Percentiles rank a stretch among this genome's conserved stretches.
Evolutionary conservation across 1,284 basidiomycete species (phyloP).

Genomic region (Melampsora larici-populina): DNA sequence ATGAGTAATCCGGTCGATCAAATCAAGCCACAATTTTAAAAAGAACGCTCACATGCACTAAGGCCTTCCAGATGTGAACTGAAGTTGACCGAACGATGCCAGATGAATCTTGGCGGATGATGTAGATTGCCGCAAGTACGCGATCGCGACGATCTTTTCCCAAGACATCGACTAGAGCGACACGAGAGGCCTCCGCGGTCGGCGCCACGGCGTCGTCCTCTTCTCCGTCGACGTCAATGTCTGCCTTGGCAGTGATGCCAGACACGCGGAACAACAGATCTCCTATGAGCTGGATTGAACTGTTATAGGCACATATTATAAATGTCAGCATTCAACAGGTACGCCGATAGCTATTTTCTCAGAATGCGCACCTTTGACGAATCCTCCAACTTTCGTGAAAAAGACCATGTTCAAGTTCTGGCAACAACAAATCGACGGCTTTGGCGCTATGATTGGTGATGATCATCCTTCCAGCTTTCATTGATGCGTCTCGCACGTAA

Average conservation of each 20-base stretch:
- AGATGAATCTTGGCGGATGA: constrained; percentile 91
- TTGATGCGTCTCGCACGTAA: constrained; percentile 84
- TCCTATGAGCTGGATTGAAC: constrained; percentile 87
- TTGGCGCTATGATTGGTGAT: constrained; percentile 89
- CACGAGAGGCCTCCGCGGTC: constrained; percentile 67
- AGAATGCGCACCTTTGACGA: constrained; percentile 38
- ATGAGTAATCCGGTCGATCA: background rate
- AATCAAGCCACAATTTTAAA: background rate
- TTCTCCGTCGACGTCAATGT: constrained; percentile 65
- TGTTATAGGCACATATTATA: background rate
- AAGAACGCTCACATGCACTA: constrained; percentile 63
- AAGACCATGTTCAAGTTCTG: constrained; percentile 89
- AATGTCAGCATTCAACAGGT: background rate
- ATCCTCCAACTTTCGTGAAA: constrained; percentile 43
- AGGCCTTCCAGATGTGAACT: constrained; percentile 95
- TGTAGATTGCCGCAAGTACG: constrained; percentile 83
- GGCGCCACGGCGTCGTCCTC: constrained; percentile 64
- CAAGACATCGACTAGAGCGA: constrained; percentile 79
- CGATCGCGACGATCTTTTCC: constrained; percentile 84
- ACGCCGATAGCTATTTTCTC: background rate
- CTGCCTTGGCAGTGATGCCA: constrained; percentile 87
- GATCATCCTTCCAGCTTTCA: constrained; percentile 98
- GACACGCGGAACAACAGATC: constrained; percentile 97
- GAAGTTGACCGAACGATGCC: constrained; percentile 84
- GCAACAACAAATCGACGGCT: constrained; percentile 89